Base-by-base conservation (phyloP, 352 stramenopile genomes). In the Globisporangium spiculum region DNA sequence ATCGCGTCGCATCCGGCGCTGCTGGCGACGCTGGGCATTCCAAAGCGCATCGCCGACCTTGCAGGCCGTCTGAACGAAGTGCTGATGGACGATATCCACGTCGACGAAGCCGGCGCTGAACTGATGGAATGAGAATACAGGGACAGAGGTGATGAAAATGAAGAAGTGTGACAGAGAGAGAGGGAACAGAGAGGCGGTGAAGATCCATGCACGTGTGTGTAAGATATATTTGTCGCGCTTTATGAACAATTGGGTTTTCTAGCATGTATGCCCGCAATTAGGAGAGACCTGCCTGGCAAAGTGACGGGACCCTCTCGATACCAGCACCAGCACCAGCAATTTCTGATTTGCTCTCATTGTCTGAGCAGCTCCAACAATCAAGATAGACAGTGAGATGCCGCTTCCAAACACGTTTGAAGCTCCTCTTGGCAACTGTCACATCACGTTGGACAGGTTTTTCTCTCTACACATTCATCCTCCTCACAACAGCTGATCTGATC, bases 1-100 rank as follows among this genome's bases (percentile, higher is more conserved):
- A 88, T 93, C 57, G 75, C 83, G n/a, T 82, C 76, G n/a, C 85
- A 93, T 55, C 85, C 85, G 24, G 85, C 80, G 36, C 63, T 93
- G 34, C 57, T 83, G 65, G 79, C 81, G 20, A 91, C 83, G 0
- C 66, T 77, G 16, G 85, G 85, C 14, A 86, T 90, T 60, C 85
- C 85, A 0, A 90, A 90, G 52, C 75, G 79, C 10, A 85, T 93
- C 69, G 85, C 85, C 4, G 83, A 91, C 66, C 83, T 93, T 57
- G 85, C 81, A 16, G 85, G 83, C 9, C 80, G 75, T 46, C 73
- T 93, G 7, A 93, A 91, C 46, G 77, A 90, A 55, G 80, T 75
- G 44, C 71, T 78, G 32, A 90, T 93, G 83, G 85, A 93, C 58
- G 75, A 89, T 50, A 89, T 90, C 38, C 60, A 66, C 2, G 71